Evolutionary conservation across 78 protist species (phyloP).

Genomic region (Bodo saltans): DNA sequence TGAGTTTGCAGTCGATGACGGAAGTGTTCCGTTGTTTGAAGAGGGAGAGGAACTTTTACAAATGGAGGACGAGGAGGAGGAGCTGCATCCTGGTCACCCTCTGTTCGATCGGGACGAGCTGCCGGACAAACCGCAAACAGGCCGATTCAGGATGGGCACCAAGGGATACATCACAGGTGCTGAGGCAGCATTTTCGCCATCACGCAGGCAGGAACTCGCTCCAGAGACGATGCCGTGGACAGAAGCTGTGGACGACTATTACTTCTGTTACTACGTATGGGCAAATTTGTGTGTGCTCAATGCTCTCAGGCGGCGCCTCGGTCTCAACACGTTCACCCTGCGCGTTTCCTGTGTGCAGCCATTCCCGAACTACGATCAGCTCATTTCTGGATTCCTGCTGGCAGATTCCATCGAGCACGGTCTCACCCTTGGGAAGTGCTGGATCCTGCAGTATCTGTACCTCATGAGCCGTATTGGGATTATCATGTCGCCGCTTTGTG

Average conservation of each 20-base stretch:
- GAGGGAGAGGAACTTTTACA: no score
- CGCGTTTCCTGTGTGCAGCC: constrained; percentile 40
- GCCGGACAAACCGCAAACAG: no score
- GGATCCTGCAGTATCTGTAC: constrained; percentile 85
- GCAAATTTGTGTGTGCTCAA: constrained; percentile 82
- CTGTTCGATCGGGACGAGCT: no score
- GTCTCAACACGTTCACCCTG: constrained; percentile 22
- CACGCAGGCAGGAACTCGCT: no score
- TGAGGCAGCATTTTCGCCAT: no score
- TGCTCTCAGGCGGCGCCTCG: constrained; percentile 15
- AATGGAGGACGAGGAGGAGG: no score
- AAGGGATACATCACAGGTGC: no score
- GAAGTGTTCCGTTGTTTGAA: no score
- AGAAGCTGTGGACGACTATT: constrained; percentile 85
- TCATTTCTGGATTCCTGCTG: constrained; percentile 66
- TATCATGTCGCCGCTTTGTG: constrained; percentile 87
- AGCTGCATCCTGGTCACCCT: no score
- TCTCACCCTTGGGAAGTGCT: constrained; percentile 64
- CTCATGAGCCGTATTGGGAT: constrained; percentile 77
- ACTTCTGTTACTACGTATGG: constrained; percentile 83
- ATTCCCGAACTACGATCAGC: constrained; percentile 33
- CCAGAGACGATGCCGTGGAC: constrained; percentile 69
- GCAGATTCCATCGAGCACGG: constrained; percentile 90
- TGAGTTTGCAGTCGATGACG: no score
- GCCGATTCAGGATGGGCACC: no score